Evolutionary conservation across 176 grass and related monocot genomes (phyloP), one percentile per base, ranked within the genome.

Genomic region (Triticum turgidum): DNA sequence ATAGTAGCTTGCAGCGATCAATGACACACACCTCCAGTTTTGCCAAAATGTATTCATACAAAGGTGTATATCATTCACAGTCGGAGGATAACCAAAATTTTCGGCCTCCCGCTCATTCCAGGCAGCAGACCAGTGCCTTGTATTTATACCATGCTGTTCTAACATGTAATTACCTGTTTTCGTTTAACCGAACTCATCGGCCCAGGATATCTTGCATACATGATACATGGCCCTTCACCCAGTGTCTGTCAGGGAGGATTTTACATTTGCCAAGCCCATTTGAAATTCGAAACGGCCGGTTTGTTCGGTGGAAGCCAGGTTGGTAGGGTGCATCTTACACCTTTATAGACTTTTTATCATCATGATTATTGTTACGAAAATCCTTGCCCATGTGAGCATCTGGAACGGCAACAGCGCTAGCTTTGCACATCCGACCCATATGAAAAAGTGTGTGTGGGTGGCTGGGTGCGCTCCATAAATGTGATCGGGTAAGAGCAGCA

Each of bases 41-140:
- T 87, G 82, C 76, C 37, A 76, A 90, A 89, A 89, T 95, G 93
- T 89, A 87, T 89, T 89, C 76, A 85, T 86, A 87, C 85, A 77
- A 56, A 89, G 34, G 52, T 91, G 85, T 85, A 87, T 82, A 72
- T 88, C 65, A 49, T 49, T 88, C 65, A 49, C 47, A 87, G 61
- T 80, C 59, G 74, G 79, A 87, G 85, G 90, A 88, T 88, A 72
- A 74, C 80, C 30, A 22, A 78, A 90, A 56, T 21, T 88, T 88
- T 82, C 63, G 89, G 56, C 78, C 33, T 65, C 27, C 65, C 29
- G 63, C 38, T 33, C 63, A 45, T 81, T 71, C 38, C 52, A 73
- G 61, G 63, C 78, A 78, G 64, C 78, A 85, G 54, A 81, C 34
- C 20, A 20, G 76, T 27, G 4, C 29, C 70, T 88, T 78, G 81